Percentiles rank a stretch among this genome's conserved stretches.
Evolutionary conservation across 169 alveolate genomes (phyloP).

Genomic region (Toxoplasma gondii): DNA sequence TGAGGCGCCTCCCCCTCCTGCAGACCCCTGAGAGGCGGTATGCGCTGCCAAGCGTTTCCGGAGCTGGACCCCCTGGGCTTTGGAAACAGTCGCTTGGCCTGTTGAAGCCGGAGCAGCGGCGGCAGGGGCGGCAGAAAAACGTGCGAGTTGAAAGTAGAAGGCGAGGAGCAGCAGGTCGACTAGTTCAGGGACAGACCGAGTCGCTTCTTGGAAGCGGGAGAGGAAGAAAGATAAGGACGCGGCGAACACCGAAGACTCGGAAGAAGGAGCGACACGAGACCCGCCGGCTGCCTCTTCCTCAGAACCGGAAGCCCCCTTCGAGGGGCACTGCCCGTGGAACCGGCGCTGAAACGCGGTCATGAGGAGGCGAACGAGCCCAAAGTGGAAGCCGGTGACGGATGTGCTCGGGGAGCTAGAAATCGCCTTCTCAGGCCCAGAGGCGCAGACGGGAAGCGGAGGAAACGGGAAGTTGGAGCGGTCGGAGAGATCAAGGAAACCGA

Average conservation of each 20-base stretch:
- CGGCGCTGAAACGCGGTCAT: neutral
- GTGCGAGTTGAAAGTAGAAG: conserved; percentile 15
- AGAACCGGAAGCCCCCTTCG: neutral
- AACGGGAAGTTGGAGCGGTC: neutral
- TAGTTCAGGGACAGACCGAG: neutral
- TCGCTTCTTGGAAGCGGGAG: neutral
- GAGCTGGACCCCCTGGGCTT: too few species aligned
- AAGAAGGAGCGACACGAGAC: neutral
- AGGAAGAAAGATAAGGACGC: conserved; percentile 18
- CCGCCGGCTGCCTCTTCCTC: neutral
- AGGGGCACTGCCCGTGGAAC: neutral
- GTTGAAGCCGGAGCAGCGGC: neutral
- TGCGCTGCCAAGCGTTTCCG: too few species aligned
- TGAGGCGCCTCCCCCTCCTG: too few species aligned
- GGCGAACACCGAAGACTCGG: neutral
- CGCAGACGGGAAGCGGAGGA: neutral
- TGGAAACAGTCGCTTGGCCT: neutral
- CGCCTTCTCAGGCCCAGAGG: neutral
- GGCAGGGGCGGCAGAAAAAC: neutral
- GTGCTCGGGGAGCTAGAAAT: neutral
- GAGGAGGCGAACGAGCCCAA: conserved; percentile 14
- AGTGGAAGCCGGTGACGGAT: neutral
- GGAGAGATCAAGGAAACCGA: neutral
- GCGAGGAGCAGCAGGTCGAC: conserved; percentile 28
- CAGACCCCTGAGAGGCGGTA: too few species aligned